phyloP scores from a whole-genome alignment of 1,284 basidiomycete genomes.

The Coriolopsis trogii region DNA sequence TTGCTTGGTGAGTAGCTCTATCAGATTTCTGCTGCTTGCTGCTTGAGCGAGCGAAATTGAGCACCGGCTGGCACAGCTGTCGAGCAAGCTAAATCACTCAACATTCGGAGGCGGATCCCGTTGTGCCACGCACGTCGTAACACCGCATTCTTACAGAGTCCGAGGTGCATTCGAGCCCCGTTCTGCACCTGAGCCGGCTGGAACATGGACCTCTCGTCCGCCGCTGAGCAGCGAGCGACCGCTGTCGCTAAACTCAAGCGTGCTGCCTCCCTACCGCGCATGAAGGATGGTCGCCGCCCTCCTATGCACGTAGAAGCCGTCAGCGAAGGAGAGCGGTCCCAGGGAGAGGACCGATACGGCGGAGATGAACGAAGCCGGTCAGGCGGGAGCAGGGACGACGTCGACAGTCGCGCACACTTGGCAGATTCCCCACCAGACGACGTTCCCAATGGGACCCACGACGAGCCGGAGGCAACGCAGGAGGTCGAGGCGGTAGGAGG shows the following conservation, averaged over 20 bases:
- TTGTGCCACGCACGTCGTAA: conserved; percentile 27
- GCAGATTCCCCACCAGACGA: conserved; percentile 15
- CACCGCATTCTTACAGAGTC: conserved; percentile 30
- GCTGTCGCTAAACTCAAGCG: conserved; percentile 90
- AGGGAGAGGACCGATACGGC: conserved; percentile 34
- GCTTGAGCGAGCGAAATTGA: too few species aligned
- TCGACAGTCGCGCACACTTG: conserved; percentile 25
- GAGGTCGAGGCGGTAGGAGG: conserved; percentile 16
- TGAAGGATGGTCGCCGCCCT: conserved; percentile 84
- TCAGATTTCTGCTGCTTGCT: too few species aligned
- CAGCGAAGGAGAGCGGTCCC: conserved; percentile 72
- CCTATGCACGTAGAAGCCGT: conserved; percentile 81
- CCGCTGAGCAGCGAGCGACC: conserved; percentile 75
- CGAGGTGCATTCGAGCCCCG: conserved; percentile 30
- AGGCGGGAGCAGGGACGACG: conserved; percentile 22
- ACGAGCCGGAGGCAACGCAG: conserved; percentile 3
- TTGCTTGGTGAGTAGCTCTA: conserved; percentile 27
- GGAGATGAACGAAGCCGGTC: conserved; percentile 28
- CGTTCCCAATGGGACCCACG: conserved; percentile 14
- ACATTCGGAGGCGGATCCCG: conserved; percentile 19
- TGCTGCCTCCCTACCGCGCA: conserved; percentile 85
- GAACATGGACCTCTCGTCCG: conserved; percentile 48
- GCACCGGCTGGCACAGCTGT: conserved; percentile 9
- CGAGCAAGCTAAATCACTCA: conserved; percentile 20
- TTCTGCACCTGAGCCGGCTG: conserved; percentile 24